Base-by-base conservation (phyloP, 352 stramenopile genomes). In the Phytopythium mirpurense region DNA sequence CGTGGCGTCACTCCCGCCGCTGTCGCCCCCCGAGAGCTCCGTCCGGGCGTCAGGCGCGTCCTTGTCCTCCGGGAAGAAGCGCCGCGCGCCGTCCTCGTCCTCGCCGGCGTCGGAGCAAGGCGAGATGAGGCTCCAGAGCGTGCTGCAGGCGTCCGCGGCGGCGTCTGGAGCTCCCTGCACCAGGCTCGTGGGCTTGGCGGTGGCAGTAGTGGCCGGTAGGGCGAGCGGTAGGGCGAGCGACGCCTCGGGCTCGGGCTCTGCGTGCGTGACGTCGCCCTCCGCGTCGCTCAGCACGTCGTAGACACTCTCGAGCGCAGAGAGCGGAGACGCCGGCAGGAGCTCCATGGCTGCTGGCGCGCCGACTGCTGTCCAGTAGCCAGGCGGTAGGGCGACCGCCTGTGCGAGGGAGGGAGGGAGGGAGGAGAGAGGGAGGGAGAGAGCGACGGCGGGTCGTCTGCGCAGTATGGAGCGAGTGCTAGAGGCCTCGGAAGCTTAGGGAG, bases 81-180 rank as follows among this genome's bases (percentile, higher is more conserved):
- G 3, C 11, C 8, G 54, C 26, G 49, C 16, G 19, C 9, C 14
- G 11, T 18, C 5, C 16, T 47, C 41, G 26, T 57, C 42, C 31
- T 59, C 53, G 3, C 19, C 34, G 6, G 7, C 51, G 41, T 69
- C 62, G 10, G 70, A 85, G 54, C 64, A 82, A 14, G 78, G 78
- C 27, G 78, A 88, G 29, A 88, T 71, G 43, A 88, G 61, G 40
- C 54, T 62, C 68, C 65, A 82, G 37, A 70, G 63, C 32, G n/a
- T 36, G 15, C 19, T 35, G 24, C 32, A 34, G 19, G 47, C 53
- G 34, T 31, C 50, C 37, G 18, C 36, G 53, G 11, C 19, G n/a
- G 7, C 11, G 5, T 5, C 32, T 11, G 7, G 14, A 10, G 7
- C 32, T 9, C 29, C 29, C 29, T 10, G 16, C 36, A 16, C 18